These are phyloP conservation scores for Rhodotorula diobovata DNA, from an alignment of 768 basidiomycete genomes.

Conservation along the genomic window DNA sequence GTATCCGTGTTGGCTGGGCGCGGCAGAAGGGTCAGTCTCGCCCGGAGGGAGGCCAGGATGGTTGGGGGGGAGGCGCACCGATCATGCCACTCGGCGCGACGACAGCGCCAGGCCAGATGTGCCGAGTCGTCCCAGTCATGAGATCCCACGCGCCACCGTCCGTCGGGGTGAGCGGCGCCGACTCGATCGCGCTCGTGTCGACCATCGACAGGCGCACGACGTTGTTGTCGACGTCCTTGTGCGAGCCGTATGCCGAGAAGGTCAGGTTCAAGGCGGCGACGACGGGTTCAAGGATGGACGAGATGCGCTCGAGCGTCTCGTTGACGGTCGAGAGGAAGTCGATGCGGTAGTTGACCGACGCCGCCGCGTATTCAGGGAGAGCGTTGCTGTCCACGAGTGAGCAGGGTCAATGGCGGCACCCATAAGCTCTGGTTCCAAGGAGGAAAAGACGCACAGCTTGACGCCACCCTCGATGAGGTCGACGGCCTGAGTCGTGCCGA, in stretches of 20 bases:
- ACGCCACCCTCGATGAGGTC: constrained; percentile 54
- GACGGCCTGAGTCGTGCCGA: constrained; percentile 69
- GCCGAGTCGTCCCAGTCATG: constrained; percentile 17
- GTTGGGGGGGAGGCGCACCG: constrained; percentile 1
- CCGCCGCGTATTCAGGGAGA: constrained; percentile 22
- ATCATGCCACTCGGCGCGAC: constrained; percentile 26
- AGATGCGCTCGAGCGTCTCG: constrained; percentile 8
- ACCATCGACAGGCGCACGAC: constrained; percentile 13
- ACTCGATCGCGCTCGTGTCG: constrained; percentile 15
- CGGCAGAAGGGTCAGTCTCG: not conserved
- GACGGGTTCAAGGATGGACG: constrained; percentile 25
- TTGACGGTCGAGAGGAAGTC: constrained; percentile 30
- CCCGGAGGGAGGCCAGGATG: not conserved
- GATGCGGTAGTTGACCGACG: constrained; percentile 38
- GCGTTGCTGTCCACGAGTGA: constrained; percentile 30
- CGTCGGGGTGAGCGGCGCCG: constrained; percentile 33
- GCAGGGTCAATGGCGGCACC: too few species aligned
- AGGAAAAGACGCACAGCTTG: constrained; percentile 23
- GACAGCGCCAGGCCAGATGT: constrained; percentile 16
- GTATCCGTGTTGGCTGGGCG: constrained; percentile 27
- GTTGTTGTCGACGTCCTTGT: not conserved
- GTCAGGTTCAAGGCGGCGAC: constrained; percentile 18
- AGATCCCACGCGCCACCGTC: constrained; percentile 20
- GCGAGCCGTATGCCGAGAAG: constrained; percentile 16
- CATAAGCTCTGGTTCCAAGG: not conserved